Conservation (phyloP, 495 filamentous ascomycete species). For the Neurospora sp. region DNA sequence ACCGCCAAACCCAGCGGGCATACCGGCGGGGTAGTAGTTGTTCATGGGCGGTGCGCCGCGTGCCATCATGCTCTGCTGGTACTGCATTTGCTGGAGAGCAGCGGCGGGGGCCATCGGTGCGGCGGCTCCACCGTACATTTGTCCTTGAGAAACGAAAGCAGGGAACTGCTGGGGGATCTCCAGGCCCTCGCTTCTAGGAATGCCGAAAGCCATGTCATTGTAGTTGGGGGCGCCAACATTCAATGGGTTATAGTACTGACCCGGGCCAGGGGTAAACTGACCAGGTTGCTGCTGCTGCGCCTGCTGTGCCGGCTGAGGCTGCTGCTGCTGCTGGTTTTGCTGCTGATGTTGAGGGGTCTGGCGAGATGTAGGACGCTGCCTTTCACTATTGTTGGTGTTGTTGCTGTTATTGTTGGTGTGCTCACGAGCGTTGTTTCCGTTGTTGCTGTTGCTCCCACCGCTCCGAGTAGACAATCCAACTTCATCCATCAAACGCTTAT, state of each 20-base stretch:
- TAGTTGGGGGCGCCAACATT: constrained; percentile 25
- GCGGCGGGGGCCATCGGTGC: constrained; percentile 37
- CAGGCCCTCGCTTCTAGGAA: constrained; percentile 47
- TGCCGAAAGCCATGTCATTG: constrained; percentile 35
- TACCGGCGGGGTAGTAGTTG: constrained; percentile 41
- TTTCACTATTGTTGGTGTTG: constrained; percentile 29
- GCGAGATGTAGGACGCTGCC: not conserved
- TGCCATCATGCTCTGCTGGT: constrained; percentile 48
- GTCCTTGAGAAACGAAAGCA: constrained; percentile 36
- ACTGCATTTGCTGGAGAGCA: constrained; percentile 45
- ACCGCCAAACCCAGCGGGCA: constrained; percentile 33
- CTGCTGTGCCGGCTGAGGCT: constrained; percentile 12
- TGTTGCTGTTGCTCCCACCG: constrained; percentile 34
- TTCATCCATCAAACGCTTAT: constrained; percentile 97
- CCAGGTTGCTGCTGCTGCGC: constrained; percentile 20
- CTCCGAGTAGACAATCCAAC: constrained; percentile 66
- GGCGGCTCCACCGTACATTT: constrained; percentile 41
- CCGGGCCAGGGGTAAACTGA: constrained; percentile 13
- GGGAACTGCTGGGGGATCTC: constrained; percentile 46
- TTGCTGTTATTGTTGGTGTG: constrained; percentile 22
- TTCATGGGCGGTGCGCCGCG: constrained; percentile 40
- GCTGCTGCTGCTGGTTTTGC: constrained; percentile 15
- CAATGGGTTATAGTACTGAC: constrained; percentile 35
- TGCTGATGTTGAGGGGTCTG: constrained; percentile 13
- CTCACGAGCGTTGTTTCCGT: constrained; percentile 29